Conservation (phyloP, 345 rosid species). For the Limnanthes douglasii region DNA sequence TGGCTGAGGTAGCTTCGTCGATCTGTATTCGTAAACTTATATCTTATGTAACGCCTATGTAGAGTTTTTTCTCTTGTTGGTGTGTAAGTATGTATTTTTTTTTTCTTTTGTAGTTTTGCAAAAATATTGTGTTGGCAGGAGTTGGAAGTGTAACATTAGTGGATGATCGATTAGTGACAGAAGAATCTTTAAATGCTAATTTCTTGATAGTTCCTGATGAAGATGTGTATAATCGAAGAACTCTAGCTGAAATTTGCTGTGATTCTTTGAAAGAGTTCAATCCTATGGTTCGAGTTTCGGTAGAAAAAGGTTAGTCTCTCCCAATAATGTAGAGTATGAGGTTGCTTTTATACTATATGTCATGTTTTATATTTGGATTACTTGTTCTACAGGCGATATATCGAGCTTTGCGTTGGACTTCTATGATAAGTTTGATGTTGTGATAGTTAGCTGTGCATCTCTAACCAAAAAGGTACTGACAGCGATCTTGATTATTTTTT, state of each 20-base stretch:
- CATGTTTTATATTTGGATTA: not conserved
- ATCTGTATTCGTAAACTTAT: not conserved
- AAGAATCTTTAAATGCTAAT: slow-evolving; percentile 53
- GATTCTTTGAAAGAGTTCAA: slow-evolving; percentile 78
- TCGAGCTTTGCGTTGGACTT: slow-evolving; percentile 35
- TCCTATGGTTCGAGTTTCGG: slow-evolving; percentile 84
- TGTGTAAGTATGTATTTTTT: not conserved
- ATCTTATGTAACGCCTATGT: not conserved
- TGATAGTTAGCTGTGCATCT: slow-evolving; percentile 59
- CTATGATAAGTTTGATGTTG: slow-evolving; percentile 60
- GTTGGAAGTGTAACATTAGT: slow-evolving; percentile 76
- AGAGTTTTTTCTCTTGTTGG: not conserved
- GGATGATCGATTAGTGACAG: slow-evolving; percentile 55
- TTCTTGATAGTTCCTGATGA: slow-evolving; percentile 64
- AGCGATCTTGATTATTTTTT: slow-evolving; percentile 1
- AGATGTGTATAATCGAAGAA: slow-evolving; percentile 30
- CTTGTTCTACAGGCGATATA: slow-evolving; percentile 46
- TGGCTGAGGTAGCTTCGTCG: slow-evolving; percentile 49
- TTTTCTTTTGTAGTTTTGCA: slow-evolving; percentile 58
- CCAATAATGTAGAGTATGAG: not conserved
- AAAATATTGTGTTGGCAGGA: slow-evolving; percentile 92
- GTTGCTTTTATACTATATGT: not conserved
- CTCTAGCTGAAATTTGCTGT: slow-evolving; percentile 76
- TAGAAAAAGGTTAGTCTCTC: slow-evolving; percentile 40
- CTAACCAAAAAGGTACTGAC: slow-evolving; percentile 38